Base-by-base conservation (phyloP, 148 eudicot species). In the Fagopyrum tataricum region DNA sequence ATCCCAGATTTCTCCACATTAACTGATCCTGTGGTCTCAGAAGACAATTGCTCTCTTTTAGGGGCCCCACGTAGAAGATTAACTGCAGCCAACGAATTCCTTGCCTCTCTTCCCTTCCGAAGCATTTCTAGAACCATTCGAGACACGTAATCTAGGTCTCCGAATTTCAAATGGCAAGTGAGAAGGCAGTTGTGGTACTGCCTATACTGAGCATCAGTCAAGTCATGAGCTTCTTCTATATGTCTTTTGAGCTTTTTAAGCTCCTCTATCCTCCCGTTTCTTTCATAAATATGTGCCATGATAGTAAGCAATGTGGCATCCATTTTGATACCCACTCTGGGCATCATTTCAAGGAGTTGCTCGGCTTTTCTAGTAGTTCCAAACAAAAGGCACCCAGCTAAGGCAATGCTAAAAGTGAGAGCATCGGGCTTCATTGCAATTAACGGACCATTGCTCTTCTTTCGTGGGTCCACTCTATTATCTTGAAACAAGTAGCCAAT, bases 391-490 rank as follows among this genome's bases (percentile, higher is more conserved):
- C 97, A 94, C 51, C 93, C 96, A 17, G 86, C 89, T 76, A 91
- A 72, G 71, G 89, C 92, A 73, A 89, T 78, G 77, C 80, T 87
- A 5, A 87, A 83, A 2, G 87, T 72, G 37, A 84, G 80, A 48
- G 90, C 79, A 61, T 84, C 84, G 53, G 97, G 98, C 86, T 94
- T 94, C 98, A 94, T 88, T 43, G 93, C 85, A 52, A 94, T 84
- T 81, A 94, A 74, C 75, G 86, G 86, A 21, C 81, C 87, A 73
- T 94, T 94, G 70, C 44, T 80, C 85, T 89, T 89, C 82, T 94
- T 94, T n/a, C 98, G 90, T 0, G 97, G 98, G 80, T 94, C 98
- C 67, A 94, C 87, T 78, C 97, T 84, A 64, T 92, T 92, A 77
- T 94, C 91, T 77, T 91, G 91, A 73, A 94, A 94, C 69, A 88